Percentiles rank a stretch among this genome's conserved stretches.
These are phyloP conservation scores for Cyberlindnera suaveolens DNA, from an alignment of 805 yeast genomes.

Conservation along the genomic window DNA sequence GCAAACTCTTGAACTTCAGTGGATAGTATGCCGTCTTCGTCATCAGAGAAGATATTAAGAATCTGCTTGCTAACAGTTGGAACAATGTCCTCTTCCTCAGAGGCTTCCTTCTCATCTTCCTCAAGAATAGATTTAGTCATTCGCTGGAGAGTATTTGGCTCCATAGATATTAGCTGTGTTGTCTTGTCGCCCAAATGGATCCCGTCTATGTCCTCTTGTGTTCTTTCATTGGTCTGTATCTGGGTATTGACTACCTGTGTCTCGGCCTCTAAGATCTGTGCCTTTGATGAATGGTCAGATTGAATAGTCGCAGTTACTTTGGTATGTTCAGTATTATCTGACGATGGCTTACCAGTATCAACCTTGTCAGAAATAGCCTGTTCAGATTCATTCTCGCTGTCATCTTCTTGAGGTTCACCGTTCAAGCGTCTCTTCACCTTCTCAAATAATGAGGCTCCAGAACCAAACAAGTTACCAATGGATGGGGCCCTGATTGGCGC, in stretches of 20 bases:
- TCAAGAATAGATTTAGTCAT: neutral
- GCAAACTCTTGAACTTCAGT: neutral
- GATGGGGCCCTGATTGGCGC: neutral
- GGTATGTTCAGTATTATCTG: neutral
- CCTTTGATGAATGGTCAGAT: too few relatives aligned
- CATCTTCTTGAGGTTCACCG: slow-evolving; percentile 8
- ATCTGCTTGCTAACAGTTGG: neutral
- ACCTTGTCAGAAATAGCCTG: neutral
- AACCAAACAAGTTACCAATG: slow-evolving; percentile 2
- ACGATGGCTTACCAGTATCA: neutral
- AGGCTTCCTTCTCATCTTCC: neutral
- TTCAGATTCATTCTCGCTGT: too few relatives aligned
- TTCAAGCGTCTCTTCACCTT: slow-evolving; percentile 16
- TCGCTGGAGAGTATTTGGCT: neutral
- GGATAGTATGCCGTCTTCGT: neutral
- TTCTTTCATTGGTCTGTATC: too few relatives aligned
- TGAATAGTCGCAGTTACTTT: neutral
- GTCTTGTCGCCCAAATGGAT: too few relatives aligned
- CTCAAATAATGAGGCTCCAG: slow-evolving; percentile 6
- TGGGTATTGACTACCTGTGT: too few relatives aligned
- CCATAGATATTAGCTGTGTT: neutral
- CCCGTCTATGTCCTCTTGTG: too few relatives aligned
- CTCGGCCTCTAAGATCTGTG: too few relatives aligned
- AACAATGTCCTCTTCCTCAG: neutral
- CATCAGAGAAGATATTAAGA: neutral